These are phyloP conservation scores for Plasmodium gallinaceum DNA, from an alignment of 169 alveolate species.

Conservation along the genomic window DNA sequence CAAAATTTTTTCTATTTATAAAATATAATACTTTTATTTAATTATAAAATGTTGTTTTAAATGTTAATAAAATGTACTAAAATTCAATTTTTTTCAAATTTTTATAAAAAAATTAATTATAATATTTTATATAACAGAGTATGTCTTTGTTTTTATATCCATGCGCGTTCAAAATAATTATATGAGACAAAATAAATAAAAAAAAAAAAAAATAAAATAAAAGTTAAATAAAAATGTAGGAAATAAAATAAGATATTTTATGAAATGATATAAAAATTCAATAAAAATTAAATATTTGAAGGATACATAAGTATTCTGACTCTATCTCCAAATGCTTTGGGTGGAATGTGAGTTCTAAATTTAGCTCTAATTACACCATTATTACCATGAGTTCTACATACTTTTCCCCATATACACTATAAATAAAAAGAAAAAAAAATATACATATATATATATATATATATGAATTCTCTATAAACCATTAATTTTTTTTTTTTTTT, in stretches of 20 bases:
- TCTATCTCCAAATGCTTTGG: constrained; percentile 96
- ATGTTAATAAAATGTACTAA: too few species aligned
- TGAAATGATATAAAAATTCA: not conserved
- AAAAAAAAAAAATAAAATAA: not conserved
- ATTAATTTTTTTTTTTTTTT: not conserved
- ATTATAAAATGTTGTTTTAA: too few species aligned
- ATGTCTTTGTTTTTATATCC: not conserved
- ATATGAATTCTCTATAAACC: not conserved
- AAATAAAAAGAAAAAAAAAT: not conserved
- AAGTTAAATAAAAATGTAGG: not conserved
- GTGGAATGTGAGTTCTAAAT: constrained; percentile 96
- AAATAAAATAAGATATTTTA: not conserved
- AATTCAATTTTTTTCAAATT: not conserved
- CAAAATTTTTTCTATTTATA: too few species aligned
- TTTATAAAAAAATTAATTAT: not conserved
- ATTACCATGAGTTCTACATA: constrained; percentile 97
- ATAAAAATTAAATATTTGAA: constrained; percentile 88
- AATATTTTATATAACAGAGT: not conserved
- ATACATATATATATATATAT: constrained; percentile 20
- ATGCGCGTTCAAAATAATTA: constrained; percentile 13
- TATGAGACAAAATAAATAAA: not conserved
- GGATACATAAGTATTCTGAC: constrained; percentile 98
- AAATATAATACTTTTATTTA: too few species aligned
- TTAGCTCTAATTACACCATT: constrained; percentile 98
- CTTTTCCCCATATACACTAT: constrained; percentile 98